Evolutionary conservation across 352 stramenopile species (phyloP).

Genomic region (Phytopythium montanum): DNA sequence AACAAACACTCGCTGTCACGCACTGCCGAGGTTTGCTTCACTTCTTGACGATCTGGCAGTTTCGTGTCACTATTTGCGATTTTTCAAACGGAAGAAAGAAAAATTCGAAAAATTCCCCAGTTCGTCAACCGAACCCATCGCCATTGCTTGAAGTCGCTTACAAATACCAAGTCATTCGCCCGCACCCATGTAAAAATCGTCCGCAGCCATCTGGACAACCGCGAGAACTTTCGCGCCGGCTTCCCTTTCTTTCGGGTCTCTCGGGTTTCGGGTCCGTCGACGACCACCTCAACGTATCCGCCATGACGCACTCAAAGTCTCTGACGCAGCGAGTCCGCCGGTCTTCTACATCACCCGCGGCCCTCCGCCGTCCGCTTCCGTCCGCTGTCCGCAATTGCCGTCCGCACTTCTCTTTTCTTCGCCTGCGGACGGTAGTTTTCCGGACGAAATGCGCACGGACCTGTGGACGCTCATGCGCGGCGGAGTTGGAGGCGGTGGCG

Average conservation of each 20-base stretch:
- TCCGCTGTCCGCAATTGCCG: background rate
- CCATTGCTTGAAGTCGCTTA: background rate
- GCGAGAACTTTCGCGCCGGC: conserved; percentile 2
- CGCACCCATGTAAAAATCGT: background rate
- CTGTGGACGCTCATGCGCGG: conserved; percentile 8
- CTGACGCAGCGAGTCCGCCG: background rate
- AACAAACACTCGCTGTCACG: no score
- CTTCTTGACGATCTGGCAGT: no score
- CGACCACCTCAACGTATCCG: conserved; percentile 2
- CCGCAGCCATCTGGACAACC: background rate
- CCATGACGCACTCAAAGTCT: background rate
- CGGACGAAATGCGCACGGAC: conserved; percentile 8
- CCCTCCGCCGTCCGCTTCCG: no score
- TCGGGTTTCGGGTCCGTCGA: background rate
- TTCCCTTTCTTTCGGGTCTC: conserved; percentile 1
- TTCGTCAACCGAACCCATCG: background rate
- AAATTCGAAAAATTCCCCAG: background rate
- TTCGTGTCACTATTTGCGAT: no score
- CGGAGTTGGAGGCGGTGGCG: background rate
- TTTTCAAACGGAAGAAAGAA: background rate
- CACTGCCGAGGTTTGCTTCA: no score
- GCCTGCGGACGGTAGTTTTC: conserved; percentile 3
- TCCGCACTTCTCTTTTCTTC: background rate
- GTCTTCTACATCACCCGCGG: no score
- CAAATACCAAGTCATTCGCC: background rate